Evolutionary conservation across 768 basidiomycete species (phyloP).

Genomic region (Leucocoprinus leucothites): DNA sequence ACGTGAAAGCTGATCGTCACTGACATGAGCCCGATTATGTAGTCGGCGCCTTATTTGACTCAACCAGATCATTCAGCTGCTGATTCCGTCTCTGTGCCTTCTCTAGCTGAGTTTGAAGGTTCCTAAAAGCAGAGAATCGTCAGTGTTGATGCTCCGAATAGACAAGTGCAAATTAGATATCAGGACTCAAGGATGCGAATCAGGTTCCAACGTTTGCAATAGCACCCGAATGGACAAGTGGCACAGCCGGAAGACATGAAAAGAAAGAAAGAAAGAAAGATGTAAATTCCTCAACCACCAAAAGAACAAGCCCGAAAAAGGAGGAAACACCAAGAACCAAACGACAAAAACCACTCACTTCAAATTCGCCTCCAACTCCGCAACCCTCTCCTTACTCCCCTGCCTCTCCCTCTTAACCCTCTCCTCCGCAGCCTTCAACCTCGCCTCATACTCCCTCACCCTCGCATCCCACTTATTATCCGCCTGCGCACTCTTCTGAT

Average conservation of each 20-base stretch:
- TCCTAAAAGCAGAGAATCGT: slow-evolving; percentile 39
- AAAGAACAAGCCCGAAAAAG: neutral
- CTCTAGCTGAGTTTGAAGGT: slow-evolving; percentile 73
- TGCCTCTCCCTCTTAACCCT: slow-evolving; percentile 91
- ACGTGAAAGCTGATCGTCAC: too few relatives aligned
- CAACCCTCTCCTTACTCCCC: slow-evolving; percentile 83
- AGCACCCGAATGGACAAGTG: too few relatives aligned
- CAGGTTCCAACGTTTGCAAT: too few relatives aligned
- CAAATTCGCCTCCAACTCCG: slow-evolving; percentile 67
- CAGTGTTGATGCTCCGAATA: neutral
- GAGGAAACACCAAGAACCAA: neutral
- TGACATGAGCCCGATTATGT: too few relatives aligned
- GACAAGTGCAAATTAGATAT: slow-evolving; percentile 1
- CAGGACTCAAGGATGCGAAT: too few relatives aligned
- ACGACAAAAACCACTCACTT: slow-evolving; percentile 40
- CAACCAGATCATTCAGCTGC: slow-evolving; percentile 54
- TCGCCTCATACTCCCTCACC: slow-evolving; percentile 88
- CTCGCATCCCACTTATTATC: slow-evolving; percentile 93
- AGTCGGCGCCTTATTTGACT: slow-evolving; percentile 29
- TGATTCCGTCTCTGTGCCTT: slow-evolving; percentile 71
- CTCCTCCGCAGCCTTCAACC: slow-evolving; percentile 83
- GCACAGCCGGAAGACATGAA: too few relatives aligned
- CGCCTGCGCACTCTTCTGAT: slow-evolving; percentile 65
- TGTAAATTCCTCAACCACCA: neutral
- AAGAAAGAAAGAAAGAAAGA: slow-evolving; percentile 18